Evolutionary conservation across 805 yeast genomes (phyloP), one percentile per base, ranked within the genome.

Genomic region (Wickerhamiella shivajii): DNA sequence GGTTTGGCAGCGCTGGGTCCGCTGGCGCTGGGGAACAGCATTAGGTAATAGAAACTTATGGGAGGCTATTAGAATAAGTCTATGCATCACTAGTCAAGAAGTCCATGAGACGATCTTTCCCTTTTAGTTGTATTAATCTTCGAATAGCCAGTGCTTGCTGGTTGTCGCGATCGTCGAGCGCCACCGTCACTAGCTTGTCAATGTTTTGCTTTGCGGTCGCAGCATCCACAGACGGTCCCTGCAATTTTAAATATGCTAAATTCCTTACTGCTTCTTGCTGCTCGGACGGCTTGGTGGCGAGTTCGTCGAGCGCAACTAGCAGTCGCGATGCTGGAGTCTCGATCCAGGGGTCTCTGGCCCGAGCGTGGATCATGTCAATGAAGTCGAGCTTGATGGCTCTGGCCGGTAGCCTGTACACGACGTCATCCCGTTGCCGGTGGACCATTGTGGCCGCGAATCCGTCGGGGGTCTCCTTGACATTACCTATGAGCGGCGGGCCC

Each of bases 381-480:
- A 83, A 83, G 51, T 80, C 87, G 20, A 79, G 54, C 26, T 77
- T 53, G 5, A 81, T 63, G 45, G 77, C 74, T 27, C 64, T 64
- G 41, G 77, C 90, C 2, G 81, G 78, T 4, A 81, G 51, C 36
- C 76, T 58, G 52, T 73, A 76, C 1, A 79, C 62, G 22, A 68
- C 63, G 22, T 25, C 34, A 11, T 12, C 26, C 3, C 19, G 25
- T 14, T 31, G 20, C 18, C 25, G 24, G 20, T 31, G 19, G n/a
- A 18, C 20, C 34, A 31, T 31, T 6, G 6, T 25, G n/a, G 34
- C 34, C 20, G 10, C 13, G 20, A 31, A 25, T 17, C 34, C 34
- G 3, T 10, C 6, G 11, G 15, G 19, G 16, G 29, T 23, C 11
- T 23, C 29, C 18, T 31, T 20, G 15, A 31, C 34, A 14, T 19